These are phyloP conservation scores for Sugiyamaella paludigena DNA, from an alignment of 1,139 yeast species.

Conservation along the genomic window DNA sequence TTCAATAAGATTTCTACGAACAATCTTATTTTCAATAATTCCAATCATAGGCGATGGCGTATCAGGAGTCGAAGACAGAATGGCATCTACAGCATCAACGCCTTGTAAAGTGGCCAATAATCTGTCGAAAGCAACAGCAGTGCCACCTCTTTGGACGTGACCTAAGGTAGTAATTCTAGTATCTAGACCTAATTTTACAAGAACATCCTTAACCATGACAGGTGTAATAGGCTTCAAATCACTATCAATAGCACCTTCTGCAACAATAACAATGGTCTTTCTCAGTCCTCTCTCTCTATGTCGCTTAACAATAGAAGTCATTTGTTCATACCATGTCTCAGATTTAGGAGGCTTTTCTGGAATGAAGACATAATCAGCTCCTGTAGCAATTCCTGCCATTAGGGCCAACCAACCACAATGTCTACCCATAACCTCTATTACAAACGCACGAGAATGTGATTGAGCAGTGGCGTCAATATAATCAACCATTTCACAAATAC, in stretches of 20 bases:
- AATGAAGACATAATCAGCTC: slow-evolving; percentile 90
- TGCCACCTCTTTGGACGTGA: slow-evolving; percentile 98
- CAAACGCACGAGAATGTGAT: slow-evolving; percentile 96
- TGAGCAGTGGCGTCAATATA: slow-evolving; percentile 96
- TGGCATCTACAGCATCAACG: slow-evolving; percentile 95
- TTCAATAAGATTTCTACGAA: slow-evolving; percentile 78
- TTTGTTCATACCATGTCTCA: slow-evolving; percentile 66
- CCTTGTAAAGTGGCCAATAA: slow-evolving; percentile 92
- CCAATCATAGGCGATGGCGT: slow-evolving; percentile 97
- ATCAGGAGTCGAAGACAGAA: slow-evolving; percentile 79
- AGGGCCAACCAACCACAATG: slow-evolving; percentile 99
- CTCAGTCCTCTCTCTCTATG: slow-evolving; percentile 88
- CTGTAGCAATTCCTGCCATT: slow-evolving; percentile 93
- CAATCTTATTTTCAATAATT: slow-evolving; percentile 79
- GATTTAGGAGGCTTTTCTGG: slow-evolving; percentile 85
- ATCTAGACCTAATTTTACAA: slow-evolving; percentile 82
- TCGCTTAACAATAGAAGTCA: slow-evolving; percentile 57
- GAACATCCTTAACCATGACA: slow-evolving; percentile 71
- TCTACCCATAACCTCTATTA: slow-evolving; percentile 98
- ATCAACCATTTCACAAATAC: slow-evolving; percentile 92
- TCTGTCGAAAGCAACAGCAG: slow-evolving; percentile 93
- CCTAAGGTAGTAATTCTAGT: slow-evolving; percentile 94
- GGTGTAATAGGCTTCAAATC: slow-evolving; percentile 80
- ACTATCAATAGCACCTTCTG: slow-evolving; percentile 93
- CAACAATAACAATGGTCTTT: slow-evolving; percentile 92